Evolutionary conservation across 306 rosid genomes (phyloP), one percentile per base, ranked within the genome.

Genomic region (Medicago lupulina): DNA sequence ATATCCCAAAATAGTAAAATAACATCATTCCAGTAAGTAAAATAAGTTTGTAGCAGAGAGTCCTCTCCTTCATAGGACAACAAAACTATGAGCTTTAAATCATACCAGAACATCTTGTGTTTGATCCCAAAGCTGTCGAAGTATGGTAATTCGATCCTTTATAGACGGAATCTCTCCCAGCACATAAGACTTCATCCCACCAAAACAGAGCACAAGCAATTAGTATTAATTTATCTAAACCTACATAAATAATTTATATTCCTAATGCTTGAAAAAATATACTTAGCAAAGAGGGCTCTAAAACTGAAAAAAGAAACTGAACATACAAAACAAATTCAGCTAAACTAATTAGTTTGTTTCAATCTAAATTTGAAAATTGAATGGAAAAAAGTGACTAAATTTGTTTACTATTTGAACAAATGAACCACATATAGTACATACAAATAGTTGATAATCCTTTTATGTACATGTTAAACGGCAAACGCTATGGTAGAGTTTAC

Each of bases 81-180:
- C 15, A 77, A 75, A 81, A 65, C 64, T 60, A 63, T 8, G 71
- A 47, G 55, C 67, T 12, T 51, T 50, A 73, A 82, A 75, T 44
- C 76, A 65, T 95, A 92, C 99, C 97, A 92, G 88, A 77, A 90
- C 92, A 88, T 90, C 98, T 75, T 0, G 74, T 4, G 99, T 90
- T 65, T 92, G 93, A 85, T 85, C 87, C 99, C 97, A 95, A 66
- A 95, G 99, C 82, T 92, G 97, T 75, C 99, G 97, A 74, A 92
- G 91, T 50, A 83, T 64, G 75, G 97, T 95, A 74, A 95, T 87
- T 38, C 96, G 89, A 83, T 95, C 99, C 87, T 90, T 81, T 72
- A 81, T 71, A 14, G 96, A 95, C 9, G 97, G 97, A 61, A 95
- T 95, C 89, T 95, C 97, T 76, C 99, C 99, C 40, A 92, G 93